Evolutionary conservation across 768 basidiomycete genomes (phyloP).

Genomic region (Termitomyces titanicus): DNA sequence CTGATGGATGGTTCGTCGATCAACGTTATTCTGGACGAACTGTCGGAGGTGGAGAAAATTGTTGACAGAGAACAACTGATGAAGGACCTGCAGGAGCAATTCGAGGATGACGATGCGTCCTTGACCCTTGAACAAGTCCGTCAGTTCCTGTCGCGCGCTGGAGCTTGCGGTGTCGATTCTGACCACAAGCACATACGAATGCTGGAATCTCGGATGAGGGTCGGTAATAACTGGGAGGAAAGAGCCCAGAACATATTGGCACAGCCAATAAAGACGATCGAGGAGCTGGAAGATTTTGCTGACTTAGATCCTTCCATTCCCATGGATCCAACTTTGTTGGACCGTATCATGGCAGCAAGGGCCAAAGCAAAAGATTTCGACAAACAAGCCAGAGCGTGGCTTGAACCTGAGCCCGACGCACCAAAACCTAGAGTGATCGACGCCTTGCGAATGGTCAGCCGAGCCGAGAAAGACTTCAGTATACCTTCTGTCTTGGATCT

Average conservation of each 20-base stretch:
- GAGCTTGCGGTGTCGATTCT: conserved; percentile 56
- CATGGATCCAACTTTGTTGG: conserved; percentile 62
- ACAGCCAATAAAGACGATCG: conserved; percentile 69
- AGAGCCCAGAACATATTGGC: conserved; percentile 62
- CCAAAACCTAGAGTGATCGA: conserved; percentile 64
- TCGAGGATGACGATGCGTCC: conserved; percentile 55
- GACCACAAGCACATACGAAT: conserved; percentile 65
- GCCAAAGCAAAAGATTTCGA: conserved; percentile 77
- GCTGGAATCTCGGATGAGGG: conserved; percentile 59
- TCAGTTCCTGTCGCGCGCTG: conserved; percentile 65
- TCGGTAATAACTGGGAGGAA: conserved; percentile 77
- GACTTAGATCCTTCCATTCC: conserved; percentile 64
- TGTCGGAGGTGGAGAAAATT: conserved; percentile 74
- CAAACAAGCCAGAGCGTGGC: conserved; percentile 71
- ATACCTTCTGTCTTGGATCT: conserved; percentile 65
- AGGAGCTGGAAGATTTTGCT: conserved; percentile 72
- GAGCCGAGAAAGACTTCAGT: conserved; percentile 75
- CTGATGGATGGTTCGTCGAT: conserved; percentile 69
- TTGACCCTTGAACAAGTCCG: conserved; percentile 78
- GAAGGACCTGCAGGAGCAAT: conserved; percentile 68
- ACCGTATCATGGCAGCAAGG: conserved; percentile 59
- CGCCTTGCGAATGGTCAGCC: conserved; percentile 61
- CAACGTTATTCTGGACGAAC: conserved; percentile 81
- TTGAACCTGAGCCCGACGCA: conserved; percentile 52
- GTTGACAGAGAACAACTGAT: conserved; percentile 77